Percentiles rank a stretch among this genome's conserved stretches.
phyloP scores from a whole-genome alignment of 1,284 basidiomycete genomes.

The Ceratobasidium sp. region DNA sequence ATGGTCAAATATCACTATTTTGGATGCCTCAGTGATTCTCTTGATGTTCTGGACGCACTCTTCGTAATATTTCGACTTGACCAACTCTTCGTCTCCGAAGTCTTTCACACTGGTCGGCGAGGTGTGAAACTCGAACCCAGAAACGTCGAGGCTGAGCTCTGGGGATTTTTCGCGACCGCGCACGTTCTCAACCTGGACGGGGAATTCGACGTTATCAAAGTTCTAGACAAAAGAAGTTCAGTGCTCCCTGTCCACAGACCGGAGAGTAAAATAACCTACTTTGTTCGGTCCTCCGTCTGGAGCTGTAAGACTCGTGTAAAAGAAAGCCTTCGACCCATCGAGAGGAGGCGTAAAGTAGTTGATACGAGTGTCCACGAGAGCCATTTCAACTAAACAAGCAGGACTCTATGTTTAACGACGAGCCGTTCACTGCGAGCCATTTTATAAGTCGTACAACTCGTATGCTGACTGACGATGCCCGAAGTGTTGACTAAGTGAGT shows the following conservation, averaged over 20 bases:
- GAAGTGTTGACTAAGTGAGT: neutral
- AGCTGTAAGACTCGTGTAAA: neutral
- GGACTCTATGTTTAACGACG: neutral
- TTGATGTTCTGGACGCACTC: slow-evolving; percentile 73
- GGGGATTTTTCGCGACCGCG: slow-evolving; percentile 65
- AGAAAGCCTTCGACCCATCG: slow-evolving; percentile 50
- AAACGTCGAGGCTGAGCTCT: slow-evolving; percentile 65
- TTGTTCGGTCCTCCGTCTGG: slow-evolving; percentile 1
- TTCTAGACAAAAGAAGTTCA: slow-evolving; percentile 70
- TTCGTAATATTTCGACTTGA: slow-evolving; percentile 70
- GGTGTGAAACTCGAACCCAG: slow-evolving; percentile 69
- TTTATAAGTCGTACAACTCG: neutral
- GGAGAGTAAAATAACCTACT: slow-evolving; percentile 28
- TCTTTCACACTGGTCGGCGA: slow-evolving; percentile 58
- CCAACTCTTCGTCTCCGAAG: slow-evolving; percentile 62
- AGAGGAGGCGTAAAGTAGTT: slow-evolving; percentile 49
- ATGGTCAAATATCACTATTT: slow-evolving; percentile 75
- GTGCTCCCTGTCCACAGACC: slow-evolving; percentile 54
- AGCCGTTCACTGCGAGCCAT: neutral
- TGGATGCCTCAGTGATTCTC: slow-evolving; percentile 70
- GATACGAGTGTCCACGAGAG: slow-evolving; percentile 45
- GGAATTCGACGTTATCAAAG: slow-evolving; percentile 48
- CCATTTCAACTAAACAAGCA: neutral
- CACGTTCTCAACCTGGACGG: slow-evolving; percentile 69
- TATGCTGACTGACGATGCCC: neutral